Base-by-base conservation (phyloP, 768 basidiomycete species). In the Exidia glandulosa region DNA sequence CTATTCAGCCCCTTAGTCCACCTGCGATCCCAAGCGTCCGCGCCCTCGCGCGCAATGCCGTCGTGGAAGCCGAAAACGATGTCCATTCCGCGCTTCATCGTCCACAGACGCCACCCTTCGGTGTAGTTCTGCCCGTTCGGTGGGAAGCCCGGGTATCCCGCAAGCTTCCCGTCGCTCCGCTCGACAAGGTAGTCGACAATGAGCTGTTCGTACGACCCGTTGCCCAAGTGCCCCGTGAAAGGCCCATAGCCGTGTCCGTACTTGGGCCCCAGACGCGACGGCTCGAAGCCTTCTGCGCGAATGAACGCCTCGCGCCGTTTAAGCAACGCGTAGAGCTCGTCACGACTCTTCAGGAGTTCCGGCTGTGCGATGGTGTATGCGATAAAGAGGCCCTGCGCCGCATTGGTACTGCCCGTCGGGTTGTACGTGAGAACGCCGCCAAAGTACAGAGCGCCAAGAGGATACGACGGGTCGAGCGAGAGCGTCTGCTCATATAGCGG, bases 401-500 rank as follows among this genome's bases (percentile, higher is more conserved):
- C 25, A 29, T 54, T 54, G 16, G 50, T 54, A 23, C 25, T 29
- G 25, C 50, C 50, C 14, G 50, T 54, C 7, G 50, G 50, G 27
- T 33, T 79, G 75, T 56, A 73, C 66, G 6, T 72, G 1, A 81
- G 81, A 2, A 83, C 71, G 1, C 82, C 81, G 60, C 83, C 70
- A 66, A 85, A 82, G 3, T 79, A 74, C 25, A 84, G 76, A 19
- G 81, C 79, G 33, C 75, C 81, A 2, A 75, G 67, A 1, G 82
- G 82, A 57, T 79, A 70, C 6, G 68, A 66, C 5, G 75, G 65
- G n/a, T 75, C 74, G 47, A 83, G 69, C 16, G 78, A 79, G 62
- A 86, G 76, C 30, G 83, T 76, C 66, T 82, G 79, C 32, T 71
- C 67, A 64, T 81, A 74, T 2, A 84, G 67, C 1, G 84, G 83